Percentiles rank a stretch among this genome's conserved stretches.
Evolutionary conservation across 345 rosid species (phyloP).

Genomic region (Corchorus olitorius): DNA sequence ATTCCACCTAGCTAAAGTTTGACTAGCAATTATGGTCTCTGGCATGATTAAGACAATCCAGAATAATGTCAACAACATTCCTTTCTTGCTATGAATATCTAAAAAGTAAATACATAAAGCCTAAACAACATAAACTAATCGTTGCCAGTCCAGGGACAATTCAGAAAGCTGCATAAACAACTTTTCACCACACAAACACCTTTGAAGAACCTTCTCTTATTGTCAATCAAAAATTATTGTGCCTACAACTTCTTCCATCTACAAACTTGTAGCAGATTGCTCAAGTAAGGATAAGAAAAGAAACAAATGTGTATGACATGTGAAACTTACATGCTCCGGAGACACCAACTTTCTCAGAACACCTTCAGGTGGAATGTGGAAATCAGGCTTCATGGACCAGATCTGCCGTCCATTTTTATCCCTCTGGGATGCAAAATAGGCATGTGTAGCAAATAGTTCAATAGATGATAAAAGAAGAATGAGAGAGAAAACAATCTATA

Average conservation of each 20-base stretch:
- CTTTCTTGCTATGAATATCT: neutral
- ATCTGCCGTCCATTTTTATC: constrained; percentile 64
- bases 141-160: neutral
- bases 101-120: neutral
- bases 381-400: constrained; percentile 72
- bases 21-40: neutral
- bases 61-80: neutral
- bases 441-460: constrained; percentile 27
- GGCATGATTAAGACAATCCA: neutral
- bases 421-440: constrained; percentile 50
- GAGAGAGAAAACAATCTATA: neutral
- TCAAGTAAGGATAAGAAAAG: neutral
- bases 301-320: constrained; percentile 20
- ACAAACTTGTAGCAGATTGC: neutral
- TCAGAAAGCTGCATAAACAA: neutral
- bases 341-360: constrained; percentile 74
- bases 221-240: neutral
- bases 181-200: neutral
- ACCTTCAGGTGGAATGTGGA: constrained; percentile 76
- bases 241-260: neutral
- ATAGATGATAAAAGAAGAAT: constrained; percentile 13
- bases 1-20: neutral
- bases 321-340: constrained; percentile 83
- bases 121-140: neutral
- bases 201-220: neutral